Base-by-base conservation (phyloP, 208 protist genomes). In the Crithidia brevicula region DNA sequence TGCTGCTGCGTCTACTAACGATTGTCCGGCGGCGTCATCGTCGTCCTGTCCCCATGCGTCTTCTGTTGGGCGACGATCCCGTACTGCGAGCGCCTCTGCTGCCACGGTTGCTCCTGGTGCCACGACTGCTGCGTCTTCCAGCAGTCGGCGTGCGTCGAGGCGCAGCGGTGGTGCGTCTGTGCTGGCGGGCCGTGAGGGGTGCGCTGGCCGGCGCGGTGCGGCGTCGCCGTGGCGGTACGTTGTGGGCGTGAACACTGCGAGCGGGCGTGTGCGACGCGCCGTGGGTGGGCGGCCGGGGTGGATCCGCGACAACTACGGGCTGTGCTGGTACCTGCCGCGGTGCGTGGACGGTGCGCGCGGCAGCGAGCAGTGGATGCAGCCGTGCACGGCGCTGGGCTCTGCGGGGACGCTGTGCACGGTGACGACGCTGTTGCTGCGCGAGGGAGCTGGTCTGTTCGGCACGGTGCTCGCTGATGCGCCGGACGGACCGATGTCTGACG, bases 371-470 rank as follows among this genome's bases (percentile, higher is more conserved):
- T 58, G 52, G 52, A 28, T 40, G 52, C 31, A 23, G 31, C 33
- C 33, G n/a, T 43, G 43, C 52, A 58, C 28, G 4, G 52, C 33
- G 3, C 52, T 58, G 7, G 52, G 52, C 52, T 58, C 52, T 15
- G 33, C 52, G 3, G 52, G 52, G 13, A 58, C 52, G 33, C 33
- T 58, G 52, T 58, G 31, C 52, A 58, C 33, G 31, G 52, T 43
- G 52, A 28, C 52, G 52, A 43, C 52, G 52, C n/a, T 58, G 28
- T 8, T 43, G 52, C 52, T 58, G 52, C 52, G 52, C 52, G 52
- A 58, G 33, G 52, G 52, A 3, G 15, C 33, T 4, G 52, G 33
- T 4, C 2, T 43, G 52, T 58, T 58, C 52, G 2, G 52, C 33
- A 6, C 8, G 13, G 52, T 15, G 31, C n/a, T 58, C n/a, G 52